Conservation (phyloP, 352 stramenopile genomes). For the Elongisporangium anandrum region DNA sequence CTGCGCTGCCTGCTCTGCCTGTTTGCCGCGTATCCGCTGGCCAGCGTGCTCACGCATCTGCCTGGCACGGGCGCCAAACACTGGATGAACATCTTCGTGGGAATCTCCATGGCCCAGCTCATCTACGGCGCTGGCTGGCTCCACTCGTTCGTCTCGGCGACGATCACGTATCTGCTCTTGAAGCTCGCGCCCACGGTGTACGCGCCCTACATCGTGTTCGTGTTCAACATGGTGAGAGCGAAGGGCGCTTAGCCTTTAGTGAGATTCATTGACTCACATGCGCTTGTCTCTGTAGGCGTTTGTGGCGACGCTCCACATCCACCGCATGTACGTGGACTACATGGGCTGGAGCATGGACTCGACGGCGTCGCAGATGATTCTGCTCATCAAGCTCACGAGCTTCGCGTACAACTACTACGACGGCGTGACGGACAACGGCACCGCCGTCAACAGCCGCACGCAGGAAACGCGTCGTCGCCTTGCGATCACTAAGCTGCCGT, state of each 20-base stretch:
- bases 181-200: slow-evolving; percentile 34
- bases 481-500: slow-evolving; percentile 79
- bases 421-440: slow-evolving; percentile 47
- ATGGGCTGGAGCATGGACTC: slow-evolving; percentile 88
- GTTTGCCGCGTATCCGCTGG: slow-evolving; percentile 91
- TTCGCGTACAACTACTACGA: slow-evolving; percentile 97
- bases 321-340: slow-evolving; percentile 95
- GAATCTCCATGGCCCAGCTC: slow-evolving; percentile 94
- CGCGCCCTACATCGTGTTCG: slow-evolving; percentile 86
- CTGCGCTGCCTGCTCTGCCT: slow-evolving; percentile 86
- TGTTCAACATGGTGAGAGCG: slow-evolving; percentile 78
- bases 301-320: slow-evolving; percentile 90
- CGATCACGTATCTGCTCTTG: slow-evolving; percentile 87
- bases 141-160: slow-evolving; percentile 91
- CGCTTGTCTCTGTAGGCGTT: slow-evolving; percentile 43
- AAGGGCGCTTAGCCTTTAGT: too few relatives aligned
- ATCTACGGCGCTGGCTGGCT: slow-evolving; percentile 91
- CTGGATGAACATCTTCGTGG: slow-evolving; percentile 87
- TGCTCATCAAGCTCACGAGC: slow-evolving; percentile 97
- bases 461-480: slow-evolving; percentile 30
- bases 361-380: slow-evolving; percentile 88
- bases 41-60: slow-evolving; percentile 84
- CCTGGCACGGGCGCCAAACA: slow-evolving; percentile 86
- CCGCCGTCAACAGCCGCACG: slow-evolving; percentile 19
- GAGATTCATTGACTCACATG: not conserved